phyloP scores from a whole-genome alignment of 2,329 filamentous ascomycete species.

The Fusarium verrucosum region DNA sequence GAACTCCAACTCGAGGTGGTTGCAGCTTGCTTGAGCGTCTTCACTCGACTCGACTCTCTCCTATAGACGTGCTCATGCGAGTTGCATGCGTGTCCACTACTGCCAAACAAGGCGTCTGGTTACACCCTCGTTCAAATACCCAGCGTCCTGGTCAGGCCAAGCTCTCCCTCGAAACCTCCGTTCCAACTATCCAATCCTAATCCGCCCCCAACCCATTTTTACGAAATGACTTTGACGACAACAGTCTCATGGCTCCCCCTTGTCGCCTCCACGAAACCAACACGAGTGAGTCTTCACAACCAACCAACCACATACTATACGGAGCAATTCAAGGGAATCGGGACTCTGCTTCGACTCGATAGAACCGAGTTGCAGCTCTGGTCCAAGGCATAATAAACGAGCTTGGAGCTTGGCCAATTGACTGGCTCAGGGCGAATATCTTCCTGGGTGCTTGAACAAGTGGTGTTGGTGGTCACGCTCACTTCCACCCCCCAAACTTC shows the following conservation, averaged over 20 bases:
- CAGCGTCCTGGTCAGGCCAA: slow-evolving; percentile 32
- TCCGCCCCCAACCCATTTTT: slow-evolving; percentile 13
- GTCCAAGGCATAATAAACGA: neutral
- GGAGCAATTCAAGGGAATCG: slow-evolving; percentile 33
- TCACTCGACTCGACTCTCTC: slow-evolving; percentile 95
- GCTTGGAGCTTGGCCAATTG: slow-evolving; percentile 23
- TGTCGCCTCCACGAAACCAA: slow-evolving; percentile 11
- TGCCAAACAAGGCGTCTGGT: slow-evolving; percentile 20
- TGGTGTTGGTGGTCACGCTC: slow-evolving; percentile 22
- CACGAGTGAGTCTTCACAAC: slow-evolving; percentile 13
- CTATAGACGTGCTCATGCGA: slow-evolving; percentile 64
- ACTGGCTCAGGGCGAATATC: slow-evolving; percentile 14
- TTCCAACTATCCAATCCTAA: slow-evolving; percentile 29
- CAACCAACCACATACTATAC: slow-evolving; percentile 13
- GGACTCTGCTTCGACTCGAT: slow-evolving; percentile 19
- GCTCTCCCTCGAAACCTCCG: slow-evolving; percentile 26
- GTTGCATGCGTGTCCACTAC: slow-evolving; percentile 15
- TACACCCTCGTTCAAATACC: slow-evolving; percentile 30
- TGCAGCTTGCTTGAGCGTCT: slow-evolving; percentile 94
- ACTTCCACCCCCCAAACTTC: slow-evolving; percentile 14
- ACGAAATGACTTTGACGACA: slow-evolving; percentile 32
- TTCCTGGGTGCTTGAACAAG: slow-evolving; percentile 21
- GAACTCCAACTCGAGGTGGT: slow-evolving; percentile 98
- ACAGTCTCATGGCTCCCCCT: slow-evolving; percentile 18
- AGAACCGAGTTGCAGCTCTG: slow-evolving; percentile 13